phyloP scores from a whole-genome alignment of 345 rosid species.

The Adansonia digitata region DNA sequence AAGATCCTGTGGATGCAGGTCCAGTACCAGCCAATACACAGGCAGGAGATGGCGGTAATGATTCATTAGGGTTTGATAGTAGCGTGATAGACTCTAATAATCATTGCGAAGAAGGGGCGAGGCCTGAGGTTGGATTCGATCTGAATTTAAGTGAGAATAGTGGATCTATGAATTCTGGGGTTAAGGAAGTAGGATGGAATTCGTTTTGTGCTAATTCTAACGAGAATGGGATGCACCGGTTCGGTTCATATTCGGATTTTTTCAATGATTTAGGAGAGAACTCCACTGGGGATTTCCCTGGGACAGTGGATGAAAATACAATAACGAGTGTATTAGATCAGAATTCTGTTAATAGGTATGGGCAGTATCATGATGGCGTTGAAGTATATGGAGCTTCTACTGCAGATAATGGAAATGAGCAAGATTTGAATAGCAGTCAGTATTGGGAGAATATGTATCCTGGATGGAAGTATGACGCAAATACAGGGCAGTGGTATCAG shows the following conservation, averaged over 20 bases:
- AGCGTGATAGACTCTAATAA: slow-evolving; percentile 18
- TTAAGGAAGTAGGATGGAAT: slow-evolving; percentile 85
- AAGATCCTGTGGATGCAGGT: slow-evolving; percentile 18
- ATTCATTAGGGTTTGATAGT: slow-evolving; percentile 21
- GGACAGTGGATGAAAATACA: slow-evolving; percentile 29
- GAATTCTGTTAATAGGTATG: slow-evolving; percentile 24
- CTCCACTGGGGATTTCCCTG: slow-evolving; percentile 38
- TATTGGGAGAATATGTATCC: slow-evolving; percentile 83
- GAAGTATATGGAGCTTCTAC: slow-evolving; percentile 29
- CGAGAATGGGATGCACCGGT: slow-evolving; percentile 43
- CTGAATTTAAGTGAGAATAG: slow-evolving; percentile 16
- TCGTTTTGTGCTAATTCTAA: slow-evolving; percentile 62
- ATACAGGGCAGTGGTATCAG: slow-evolving; percentile 81
- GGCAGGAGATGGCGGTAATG: slow-evolving; percentile 3
- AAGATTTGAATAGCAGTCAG: slow-evolving; percentile 47
- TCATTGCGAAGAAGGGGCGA: slow-evolving; percentile 17
- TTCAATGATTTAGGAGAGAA: slow-evolving; percentile 47
- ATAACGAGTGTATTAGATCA: slow-evolving; percentile 20
- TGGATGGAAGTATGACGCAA: slow-evolving; percentile 77
- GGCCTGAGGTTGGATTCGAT: slow-evolving; percentile 31
- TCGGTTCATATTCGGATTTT: slow-evolving; percentile 76
- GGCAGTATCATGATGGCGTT: slow-evolving; percentile 27
- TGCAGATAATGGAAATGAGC: slow-evolving; percentile 35
- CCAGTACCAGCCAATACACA: neutral
- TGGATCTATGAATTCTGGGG: slow-evolving; percentile 43